Evolutionary conservation across 345 rosid genomes (phyloP), one percentile per base, ranked within the genome.

Genomic region (Ricinus communis): DNA sequence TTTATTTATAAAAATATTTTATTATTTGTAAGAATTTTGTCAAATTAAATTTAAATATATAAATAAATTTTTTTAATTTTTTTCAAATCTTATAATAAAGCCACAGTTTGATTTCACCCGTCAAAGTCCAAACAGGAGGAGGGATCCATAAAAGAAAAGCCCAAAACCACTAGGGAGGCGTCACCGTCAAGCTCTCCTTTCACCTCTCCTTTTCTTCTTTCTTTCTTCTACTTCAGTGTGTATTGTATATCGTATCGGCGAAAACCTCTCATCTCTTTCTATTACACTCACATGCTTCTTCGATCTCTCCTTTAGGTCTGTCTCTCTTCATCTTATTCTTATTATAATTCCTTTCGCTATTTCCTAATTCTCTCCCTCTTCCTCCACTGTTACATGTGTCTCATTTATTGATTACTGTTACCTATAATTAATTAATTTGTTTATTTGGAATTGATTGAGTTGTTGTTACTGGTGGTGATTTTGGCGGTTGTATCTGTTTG

Each of bases 261-360:
- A 55, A 47, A 55, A 25, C 52, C 63, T 43, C 51, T 25, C 47
- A 15, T 36, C 71, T 57, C 18, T 40, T 13, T 24, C 8, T 56
- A 18, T 0, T 31, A 15, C 25, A 40, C 24, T 60, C 43, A 41
- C 53, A 41, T 55, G 62, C 16, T 41, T 56, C 63, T 40, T 41
- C 19, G 71, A 68, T 54, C 41, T 68, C 71, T 3, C 19, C 71
- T 56, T 15, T 56, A 68, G 71, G 71, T 68, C 19, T 38, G 19
- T 27, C 21, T 68, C 18, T 31, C 2, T 0, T 7, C 1, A 12
- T 15, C 31, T 13, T n/a, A n/a, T n/a, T n/a, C n/a, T n/a, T n/a
- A n/a, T n/a, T n/a, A n/a, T n/a, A n/a, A 1, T 41, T 62, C 6
- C 5, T 62, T 41, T 43, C 22, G 0, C 16, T 5, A 24, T 5